Conservation (phyloP, 371 early-diverging fungal species). For the Actinomortierella ambigua region DNA sequence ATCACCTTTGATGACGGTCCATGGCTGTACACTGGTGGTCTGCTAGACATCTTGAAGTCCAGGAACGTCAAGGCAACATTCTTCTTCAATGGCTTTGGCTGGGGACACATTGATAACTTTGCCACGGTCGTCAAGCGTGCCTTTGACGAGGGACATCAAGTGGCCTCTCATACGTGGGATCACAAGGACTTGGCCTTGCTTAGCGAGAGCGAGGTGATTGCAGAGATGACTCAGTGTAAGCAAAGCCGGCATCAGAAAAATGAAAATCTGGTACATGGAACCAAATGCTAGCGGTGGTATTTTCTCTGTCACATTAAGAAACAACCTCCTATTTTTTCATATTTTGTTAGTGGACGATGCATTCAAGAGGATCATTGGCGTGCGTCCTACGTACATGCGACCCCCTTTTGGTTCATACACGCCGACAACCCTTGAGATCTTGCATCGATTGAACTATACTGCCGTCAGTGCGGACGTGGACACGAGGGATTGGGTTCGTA, state of each 20-base stretch:
- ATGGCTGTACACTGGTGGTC: constrained; percentile 42
- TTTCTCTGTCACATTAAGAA: constrained; percentile 12
- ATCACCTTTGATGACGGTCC: constrained; percentile 66
- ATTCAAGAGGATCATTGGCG: too few species aligned
- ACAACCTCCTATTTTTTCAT: neutral
- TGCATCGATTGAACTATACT: too few species aligned
- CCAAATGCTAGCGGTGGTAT: too few species aligned
- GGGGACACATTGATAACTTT: constrained; percentile 34
- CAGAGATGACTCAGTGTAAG: constrained; percentile 8
- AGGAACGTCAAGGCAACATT: constrained; percentile 55
- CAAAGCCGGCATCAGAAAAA: too few species aligned
- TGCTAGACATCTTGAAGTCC: constrained; percentile 46
- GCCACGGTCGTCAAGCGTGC: constrained; percentile 45
- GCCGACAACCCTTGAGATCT: too few species aligned
- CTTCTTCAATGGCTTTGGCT: constrained; percentile 62
- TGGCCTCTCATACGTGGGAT: constrained; percentile 58
- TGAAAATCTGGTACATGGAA: too few species aligned
- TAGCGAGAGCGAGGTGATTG: constrained; percentile 3
- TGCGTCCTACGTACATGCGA: too few species aligned
- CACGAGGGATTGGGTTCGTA: too few species aligned
- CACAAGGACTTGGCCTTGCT: constrained; percentile 53
- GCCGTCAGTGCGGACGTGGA: too few species aligned
- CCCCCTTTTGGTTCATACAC: too few species aligned
- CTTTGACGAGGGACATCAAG: constrained; percentile 54
- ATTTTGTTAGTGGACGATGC: neutral